These are phyloP conservation scores for Amaranthus tricolor DNA, from an alignment of 179 eudicot genomes.

Conservation along the genomic window DNA sequence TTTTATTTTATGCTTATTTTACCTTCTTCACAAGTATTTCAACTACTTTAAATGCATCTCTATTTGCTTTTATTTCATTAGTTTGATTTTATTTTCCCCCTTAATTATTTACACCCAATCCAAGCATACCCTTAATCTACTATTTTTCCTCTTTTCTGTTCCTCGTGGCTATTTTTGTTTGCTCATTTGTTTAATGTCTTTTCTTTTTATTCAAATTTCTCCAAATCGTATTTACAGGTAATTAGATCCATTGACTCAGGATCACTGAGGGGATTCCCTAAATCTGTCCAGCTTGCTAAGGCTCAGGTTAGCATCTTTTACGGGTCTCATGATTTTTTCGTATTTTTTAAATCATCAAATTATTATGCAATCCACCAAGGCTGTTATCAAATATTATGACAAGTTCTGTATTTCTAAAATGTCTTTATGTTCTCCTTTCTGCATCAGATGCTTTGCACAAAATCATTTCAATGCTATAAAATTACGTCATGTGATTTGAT, in stretches of 20 bases:
- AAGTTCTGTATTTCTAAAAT: not conserved
- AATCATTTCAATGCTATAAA: not conserved
- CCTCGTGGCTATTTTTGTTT: not conserved
- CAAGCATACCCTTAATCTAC: too few species aligned
- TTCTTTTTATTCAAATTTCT: too few species aligned
- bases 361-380: not conserved
- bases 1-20: too few species aligned
- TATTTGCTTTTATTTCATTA: too few species aligned
- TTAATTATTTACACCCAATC: too few species aligned
- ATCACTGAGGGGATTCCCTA: slow-evolving; percentile 85
- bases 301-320: slow-evolving; percentile 47
- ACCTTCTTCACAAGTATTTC: too few species aligned
- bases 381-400: not conserved
- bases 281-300: slow-evolving; percentile 48
- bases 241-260: slow-evolving; percentile 96
- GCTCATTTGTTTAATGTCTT: slow-evolving; percentile 15
- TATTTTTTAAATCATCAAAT: not conserved
- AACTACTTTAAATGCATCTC: too few species aligned
- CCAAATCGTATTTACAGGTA: slow-evolving; percentile 37
- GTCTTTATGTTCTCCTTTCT: not conserved
- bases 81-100: too few species aligned
- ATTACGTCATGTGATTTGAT: not conserved
- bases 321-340: slow-evolving; percentile 3
- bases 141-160: not conserved
- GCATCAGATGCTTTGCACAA: not conserved